These are phyloP conservation scores for Alternaria tenuissima DNA, from an alignment of 2,329 filamentous ascomycete species.

Conservation along the genomic window DNA sequence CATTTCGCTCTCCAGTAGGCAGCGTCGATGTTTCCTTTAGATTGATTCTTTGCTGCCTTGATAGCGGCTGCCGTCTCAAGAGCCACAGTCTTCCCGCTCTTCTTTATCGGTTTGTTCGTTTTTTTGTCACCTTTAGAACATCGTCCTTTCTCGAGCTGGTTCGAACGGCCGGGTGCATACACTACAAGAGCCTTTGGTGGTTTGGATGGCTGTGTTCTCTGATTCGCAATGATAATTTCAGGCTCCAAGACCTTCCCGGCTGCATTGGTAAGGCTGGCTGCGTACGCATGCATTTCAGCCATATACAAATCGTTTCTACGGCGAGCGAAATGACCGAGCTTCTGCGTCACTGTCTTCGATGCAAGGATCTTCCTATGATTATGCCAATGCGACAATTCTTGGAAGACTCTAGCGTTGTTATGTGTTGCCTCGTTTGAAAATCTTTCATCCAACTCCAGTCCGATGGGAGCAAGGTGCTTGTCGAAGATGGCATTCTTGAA, in stretches of 20 bases:
- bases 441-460: neutral
- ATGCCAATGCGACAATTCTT: constrained; percentile 5
- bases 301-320: constrained; percentile 7
- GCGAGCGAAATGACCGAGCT: constrained; percentile 3
- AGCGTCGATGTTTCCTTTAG: constrained; percentile 10
- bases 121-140: constrained; percentile 1
- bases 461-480: constrained; percentile 2
- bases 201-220: constrained; percentile 1
- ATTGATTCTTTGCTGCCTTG: constrained; percentile 10
- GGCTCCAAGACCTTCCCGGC: constrained; percentile 10
- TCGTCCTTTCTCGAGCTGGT: neutral
- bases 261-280: constrained; percentile 12
- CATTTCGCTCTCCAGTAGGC: constrained; percentile 11
- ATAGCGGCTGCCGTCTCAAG: constrained; percentile 13
- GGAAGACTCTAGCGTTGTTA: constrained; percentile 1
- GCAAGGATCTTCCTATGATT: neutral
- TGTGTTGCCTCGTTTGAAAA: neutral
- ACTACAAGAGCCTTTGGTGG: constrained; percentile 1
- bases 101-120: constrained; percentile 8
- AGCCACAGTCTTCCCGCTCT: constrained; percentile 9
- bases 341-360: neutral
- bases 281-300: constrained; percentile 13
- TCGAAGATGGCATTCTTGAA: constrained; percentile 4
- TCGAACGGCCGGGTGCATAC: neutral
- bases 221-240: constrained; percentile 7